These are phyloP conservation scores for Crithidia sp. DNA, from an alignment of 208 protist genomes.

Conservation along the genomic window DNA sequence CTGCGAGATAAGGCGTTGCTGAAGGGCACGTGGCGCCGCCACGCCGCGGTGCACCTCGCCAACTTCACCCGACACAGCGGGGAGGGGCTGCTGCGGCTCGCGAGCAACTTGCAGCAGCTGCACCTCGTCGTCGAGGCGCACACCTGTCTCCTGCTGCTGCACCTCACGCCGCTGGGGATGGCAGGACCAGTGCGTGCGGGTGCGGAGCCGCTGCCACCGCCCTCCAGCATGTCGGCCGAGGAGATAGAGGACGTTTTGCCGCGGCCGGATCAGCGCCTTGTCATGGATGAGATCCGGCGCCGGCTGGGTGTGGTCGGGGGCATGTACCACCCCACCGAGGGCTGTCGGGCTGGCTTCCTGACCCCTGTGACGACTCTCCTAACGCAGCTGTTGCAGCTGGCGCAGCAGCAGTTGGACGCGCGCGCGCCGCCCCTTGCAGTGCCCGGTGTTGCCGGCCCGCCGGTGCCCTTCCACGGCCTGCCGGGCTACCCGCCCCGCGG, in stretches of 20 bases:
- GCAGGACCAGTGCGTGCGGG: conserved; percentile 24
- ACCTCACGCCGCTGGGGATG: conserved; percentile 47
- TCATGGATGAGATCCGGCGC: conserved; percentile 56
- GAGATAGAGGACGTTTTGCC: conserved; percentile 27
- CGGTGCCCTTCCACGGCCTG: conserved; percentile 50
- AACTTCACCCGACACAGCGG: conserved; percentile 73
- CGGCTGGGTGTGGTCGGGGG: conserved; percentile 72
- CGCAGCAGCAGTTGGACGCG: conserved; percentile 44
- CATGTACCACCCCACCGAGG: conserved; percentile 45
- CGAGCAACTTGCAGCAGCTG: conserved; percentile 43
- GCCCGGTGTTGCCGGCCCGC: conserved; percentile 3
- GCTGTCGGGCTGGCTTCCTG: conserved; percentile 68
- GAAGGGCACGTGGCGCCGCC: conserved; percentile 49
- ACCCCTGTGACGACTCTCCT: conserved; percentile 63
- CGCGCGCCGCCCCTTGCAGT: conserved; percentile 23
- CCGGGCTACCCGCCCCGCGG: conserved; percentile 41
- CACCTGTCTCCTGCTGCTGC: conserved; percentile 72
- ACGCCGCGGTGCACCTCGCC: conserved; percentile 60
- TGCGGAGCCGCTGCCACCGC: conserved; percentile 24
- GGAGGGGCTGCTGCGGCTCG: conserved; percentile 55
- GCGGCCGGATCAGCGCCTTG: conserved; percentile 45
- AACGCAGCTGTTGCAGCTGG: conserved; percentile 63
- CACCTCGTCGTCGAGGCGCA: conserved; percentile 66
- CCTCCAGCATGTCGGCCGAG: conserved; percentile 14
- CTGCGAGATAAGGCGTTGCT: conserved; percentile 28